A percentile compares a stretch with the other conserved stretches of the same genome.
These are phyloP conservation scores for Penicillium arizonense DNA, from an alignment of 495 filamentous ascomycete species.

Conservation along the genomic window DNA sequence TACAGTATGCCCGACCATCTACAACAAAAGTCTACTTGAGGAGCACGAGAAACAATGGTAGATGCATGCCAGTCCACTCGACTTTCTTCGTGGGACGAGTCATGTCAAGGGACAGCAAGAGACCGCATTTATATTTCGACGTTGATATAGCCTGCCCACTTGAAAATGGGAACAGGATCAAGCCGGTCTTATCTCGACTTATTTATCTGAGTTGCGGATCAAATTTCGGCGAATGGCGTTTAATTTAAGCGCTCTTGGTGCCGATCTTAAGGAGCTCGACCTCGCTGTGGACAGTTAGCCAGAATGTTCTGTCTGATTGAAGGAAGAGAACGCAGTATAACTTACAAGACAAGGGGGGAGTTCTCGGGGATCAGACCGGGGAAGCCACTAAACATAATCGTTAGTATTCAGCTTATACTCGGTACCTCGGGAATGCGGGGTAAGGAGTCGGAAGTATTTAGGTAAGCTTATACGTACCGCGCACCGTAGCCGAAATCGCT, in stretches of 20 bases:
- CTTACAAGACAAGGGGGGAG: slow-evolving; percentile 53
- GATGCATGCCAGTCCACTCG: not conserved
- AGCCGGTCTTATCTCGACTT: not conserved
- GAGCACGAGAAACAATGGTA: not conserved
- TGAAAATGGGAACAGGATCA: slow-evolving; percentile 12
- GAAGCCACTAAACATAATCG: slow-evolving; percentile 30
- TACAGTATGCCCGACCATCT: too few relatives aligned
- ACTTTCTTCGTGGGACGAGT: not conserved
- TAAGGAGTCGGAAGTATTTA: not conserved
- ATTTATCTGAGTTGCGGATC: not conserved
- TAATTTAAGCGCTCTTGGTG: slow-evolving; percentile 22
- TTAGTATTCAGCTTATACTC: not conserved
- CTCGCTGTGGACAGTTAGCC: slow-evolving; percentile 32
- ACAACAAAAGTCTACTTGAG: not conserved
- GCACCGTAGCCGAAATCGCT: slow-evolving; percentile 79
- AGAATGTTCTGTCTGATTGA: not conserved
- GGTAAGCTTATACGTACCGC: slow-evolving; percentile 46
- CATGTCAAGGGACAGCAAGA: not conserved
- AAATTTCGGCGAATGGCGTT: not conserved
- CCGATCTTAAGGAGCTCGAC: slow-evolving; percentile 46
- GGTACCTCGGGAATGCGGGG: too few relatives aligned
- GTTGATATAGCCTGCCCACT: not conserved
- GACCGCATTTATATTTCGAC: not conserved
- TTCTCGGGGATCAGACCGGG: slow-evolving; percentile 56
- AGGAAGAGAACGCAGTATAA: slow-evolving; percentile 6